phyloP scores from a whole-genome alignment of 2,329 filamentous ascomycete species.

The Aspergillus sp. region DNA sequence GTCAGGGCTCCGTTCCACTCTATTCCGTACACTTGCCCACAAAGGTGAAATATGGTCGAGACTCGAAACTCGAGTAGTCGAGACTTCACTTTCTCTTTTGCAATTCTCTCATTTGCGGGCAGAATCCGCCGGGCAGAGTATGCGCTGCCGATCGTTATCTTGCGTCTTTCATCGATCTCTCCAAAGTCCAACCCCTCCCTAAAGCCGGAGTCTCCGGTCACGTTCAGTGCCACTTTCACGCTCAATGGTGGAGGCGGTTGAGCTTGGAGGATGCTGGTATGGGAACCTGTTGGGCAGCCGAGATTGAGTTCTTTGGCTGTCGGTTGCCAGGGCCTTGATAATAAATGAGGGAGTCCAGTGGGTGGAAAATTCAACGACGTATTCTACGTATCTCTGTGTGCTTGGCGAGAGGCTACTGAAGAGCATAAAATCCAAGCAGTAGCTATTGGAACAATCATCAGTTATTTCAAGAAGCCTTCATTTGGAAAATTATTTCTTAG shows the following conservation, averaged over 20 bases:
- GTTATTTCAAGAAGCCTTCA: no score
- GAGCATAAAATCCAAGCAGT: neutral
- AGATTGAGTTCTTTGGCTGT: neutral
- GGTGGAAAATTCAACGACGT: neutral
- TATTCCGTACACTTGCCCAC: neutral
- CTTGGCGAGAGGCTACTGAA: neutral
- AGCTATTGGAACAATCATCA: no score
- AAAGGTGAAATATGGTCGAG: neutral
- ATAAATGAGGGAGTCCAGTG: neutral
- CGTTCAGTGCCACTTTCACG: neutral
- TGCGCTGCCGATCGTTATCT: constrained; percentile 13
- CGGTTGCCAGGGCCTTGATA: neutral
- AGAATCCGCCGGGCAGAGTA: neutral
- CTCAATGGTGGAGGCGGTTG: neutral
- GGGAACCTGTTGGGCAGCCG: no score
- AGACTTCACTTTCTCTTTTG: neutral
- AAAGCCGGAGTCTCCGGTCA: neutral
- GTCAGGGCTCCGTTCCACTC: neutral
- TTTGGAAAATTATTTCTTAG: no score
- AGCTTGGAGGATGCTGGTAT: no score
- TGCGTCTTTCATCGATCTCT: neutral
- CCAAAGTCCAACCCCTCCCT: neutral
- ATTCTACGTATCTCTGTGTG: neutral
- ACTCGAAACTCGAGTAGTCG: neutral
- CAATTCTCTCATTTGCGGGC: neutral